phyloP scores from a whole-genome alignment of 192 early-diverging fungal species.

The Coemansia sp. region DNA sequence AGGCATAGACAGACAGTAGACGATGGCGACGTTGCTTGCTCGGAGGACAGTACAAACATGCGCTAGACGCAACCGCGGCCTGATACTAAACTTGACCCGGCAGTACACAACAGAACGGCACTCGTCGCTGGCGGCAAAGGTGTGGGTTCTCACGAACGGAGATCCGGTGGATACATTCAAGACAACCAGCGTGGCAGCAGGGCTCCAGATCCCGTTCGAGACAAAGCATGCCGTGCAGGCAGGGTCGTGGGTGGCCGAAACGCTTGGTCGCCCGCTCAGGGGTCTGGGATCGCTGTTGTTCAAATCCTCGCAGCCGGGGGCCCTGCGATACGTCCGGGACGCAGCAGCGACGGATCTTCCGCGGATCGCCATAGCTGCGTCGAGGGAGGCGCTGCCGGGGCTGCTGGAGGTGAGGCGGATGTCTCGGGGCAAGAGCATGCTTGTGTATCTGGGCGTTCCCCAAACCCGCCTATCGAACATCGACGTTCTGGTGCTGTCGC shows the following conservation, averaged over 20 bases:
- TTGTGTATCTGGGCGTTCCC: constrained; percentile 38
- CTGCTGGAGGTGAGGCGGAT: constrained; percentile 31
- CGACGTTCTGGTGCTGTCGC: constrained; percentile 41
- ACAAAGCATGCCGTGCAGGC: constrained; percentile 10
- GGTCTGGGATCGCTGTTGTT: constrained; percentile 12
- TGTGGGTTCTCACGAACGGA: constrained; percentile 37
- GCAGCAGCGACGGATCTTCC: constrained; percentile 20
- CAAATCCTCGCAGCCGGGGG: not conserved
- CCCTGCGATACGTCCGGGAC: constrained; percentile 12
- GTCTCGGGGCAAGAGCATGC: constrained; percentile 14
- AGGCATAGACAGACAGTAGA: not conserved
- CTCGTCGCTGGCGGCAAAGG: constrained; percentile 38
- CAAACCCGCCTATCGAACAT: constrained; percentile 25
- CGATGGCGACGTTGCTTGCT: not conserved
- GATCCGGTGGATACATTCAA: constrained; percentile 16
- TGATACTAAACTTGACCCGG: not conserved
- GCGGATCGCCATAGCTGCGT: constrained; percentile 36
- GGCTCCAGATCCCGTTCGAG: constrained; percentile 25
- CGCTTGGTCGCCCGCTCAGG: constrained; percentile 7
- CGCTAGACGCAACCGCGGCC: not conserved
- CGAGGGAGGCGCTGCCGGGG: constrained; percentile 23
- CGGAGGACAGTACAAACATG: not conserved
- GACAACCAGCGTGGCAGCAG: constrained; percentile 19
- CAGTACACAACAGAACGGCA: constrained; percentile 30
- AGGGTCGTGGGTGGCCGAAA: constrained; percentile 1